Conservation (phyloP, 768 basidiomycete genomes). For the Clitopilus passeckerianus region DNA sequence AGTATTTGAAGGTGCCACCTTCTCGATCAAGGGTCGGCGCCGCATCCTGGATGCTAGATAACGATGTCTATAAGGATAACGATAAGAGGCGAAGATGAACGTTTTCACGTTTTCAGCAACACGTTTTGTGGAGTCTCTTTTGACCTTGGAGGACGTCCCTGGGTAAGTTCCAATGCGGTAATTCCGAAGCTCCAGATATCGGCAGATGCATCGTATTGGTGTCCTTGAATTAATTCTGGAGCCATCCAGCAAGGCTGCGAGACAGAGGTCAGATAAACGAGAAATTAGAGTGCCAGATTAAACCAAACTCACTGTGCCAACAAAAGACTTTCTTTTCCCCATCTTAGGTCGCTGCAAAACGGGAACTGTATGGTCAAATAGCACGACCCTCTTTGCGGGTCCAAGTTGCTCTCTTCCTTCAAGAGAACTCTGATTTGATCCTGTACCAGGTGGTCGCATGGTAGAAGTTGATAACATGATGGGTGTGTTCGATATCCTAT, state of each 20-base stretch:
- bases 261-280: background rate
- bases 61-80: conserved; percentile 2
- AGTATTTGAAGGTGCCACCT: conserved; percentile 69
- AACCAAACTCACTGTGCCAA: conserved; percentile 66
- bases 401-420: conserved; percentile 4
- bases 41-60: conserved; percentile 61
- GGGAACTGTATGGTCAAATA: conserved; percentile 26
- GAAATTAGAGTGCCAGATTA: background rate
- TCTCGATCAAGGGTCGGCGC: conserved; percentile 75
- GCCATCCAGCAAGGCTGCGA: conserved; percentile 93
- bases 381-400: conserved; percentile 23
- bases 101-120: conserved; percentile 62
- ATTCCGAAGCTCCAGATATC: conserved; percentile 98
- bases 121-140: conserved; percentile 70
- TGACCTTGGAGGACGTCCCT: conserved; percentile 84
- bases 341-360: conserved; percentile 35
- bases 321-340: conserved; percentile 87
- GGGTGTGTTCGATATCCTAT: conserved; percentile 1
- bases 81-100: background rate
- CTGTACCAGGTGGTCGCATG: conserved; percentile 23
- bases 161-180: conserved; percentile 85
- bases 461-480: conserved; percentile 16
- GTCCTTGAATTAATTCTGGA: conserved; percentile 85
- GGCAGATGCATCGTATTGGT: conserved; percentile 78
- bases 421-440: conserved; percentile 14